Evolutionary conservation across 1,284 basidiomycete genomes (phyloP), one percentile per base, ranked within the genome.

Genomic region (Apiotrichum brassicae): DNA sequence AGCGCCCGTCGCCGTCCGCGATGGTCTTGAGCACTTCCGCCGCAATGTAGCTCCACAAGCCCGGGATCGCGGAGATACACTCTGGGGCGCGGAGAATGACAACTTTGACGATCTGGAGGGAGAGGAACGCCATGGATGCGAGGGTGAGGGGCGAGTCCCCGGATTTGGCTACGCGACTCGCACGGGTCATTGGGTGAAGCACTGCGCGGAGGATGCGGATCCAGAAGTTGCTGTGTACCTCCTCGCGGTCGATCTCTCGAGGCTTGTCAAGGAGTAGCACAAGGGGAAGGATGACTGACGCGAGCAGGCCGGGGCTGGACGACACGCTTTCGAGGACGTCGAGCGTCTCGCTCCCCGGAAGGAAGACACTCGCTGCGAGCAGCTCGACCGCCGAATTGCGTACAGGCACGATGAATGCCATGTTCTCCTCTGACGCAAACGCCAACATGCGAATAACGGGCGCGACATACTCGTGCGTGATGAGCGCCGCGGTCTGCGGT

Each of bases 51-150:
- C 55, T 40, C 68, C 68, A 71, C n/a, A 71, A 46, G 0, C 67
- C 68, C 1, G 53, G 54, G 5, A 64, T 54, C 13, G 48, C 34
- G 0, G 61, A 61, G 22, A 71, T 61, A 34, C 54, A 55, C 11
- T 63, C 57, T 2, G 61, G 55, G 2, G 81, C 85, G 9, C 84
- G 81, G 41, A 86, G 71, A 14, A 83, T 59, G 53, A 87, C 78
- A 33, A 82, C 70, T 65, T 88, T 88, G 60, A 88, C 69, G 18
- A 84, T 77, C 64, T 87, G 85, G 8, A 87, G 60, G 0, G 80
- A 77, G 2, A 82, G 73, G 30, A 81, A 72, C 24, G 52, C 30
- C 2, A 40, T 52, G 6, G 65, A 60, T 4, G 63, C 59, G 13
- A 49, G 44, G n/a, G 49, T 20, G 1, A 43, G 48, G 3, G 48